Evolutionary conservation across 345 rosid species (phyloP).

Genomic region (Pistacia atlantica): DNA sequence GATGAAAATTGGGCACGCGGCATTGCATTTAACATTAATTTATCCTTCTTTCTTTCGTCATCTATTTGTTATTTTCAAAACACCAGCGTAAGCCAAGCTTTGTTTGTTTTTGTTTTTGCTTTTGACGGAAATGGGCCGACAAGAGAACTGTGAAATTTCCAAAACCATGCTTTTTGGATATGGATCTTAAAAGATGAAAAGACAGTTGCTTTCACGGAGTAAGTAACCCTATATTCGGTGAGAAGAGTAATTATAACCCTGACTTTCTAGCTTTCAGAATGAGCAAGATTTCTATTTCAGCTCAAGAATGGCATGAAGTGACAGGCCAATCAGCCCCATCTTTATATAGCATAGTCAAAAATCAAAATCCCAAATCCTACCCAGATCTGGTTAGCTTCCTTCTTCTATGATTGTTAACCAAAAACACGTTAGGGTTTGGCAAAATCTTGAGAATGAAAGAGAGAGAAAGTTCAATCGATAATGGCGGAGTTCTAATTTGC

Average conservation of each 20-base stretch:
- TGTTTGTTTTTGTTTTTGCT: too few species aligned
- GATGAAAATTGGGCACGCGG: too few species aligned
- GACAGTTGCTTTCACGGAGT: background rate
- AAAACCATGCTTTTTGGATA: too few species aligned
- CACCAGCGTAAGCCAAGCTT: too few species aligned
- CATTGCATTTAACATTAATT: too few species aligned
- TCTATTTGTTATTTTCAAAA: too few species aligned
- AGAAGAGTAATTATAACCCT: background rate
- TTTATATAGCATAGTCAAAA: background rate
- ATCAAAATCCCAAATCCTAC: background rate
- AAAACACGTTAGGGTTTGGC: background rate
- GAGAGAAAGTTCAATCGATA: background rate
- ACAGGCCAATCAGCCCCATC: background rate
- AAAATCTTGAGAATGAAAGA: background rate
- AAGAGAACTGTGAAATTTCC: background rate
- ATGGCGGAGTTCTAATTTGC: background rate
- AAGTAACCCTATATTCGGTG: background rate
- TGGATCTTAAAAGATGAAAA: background rate
- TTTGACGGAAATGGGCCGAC: background rate
- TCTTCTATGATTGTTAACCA: background rate
- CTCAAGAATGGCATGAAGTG: background rate
- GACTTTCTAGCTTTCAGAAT: background rate
- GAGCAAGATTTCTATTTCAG: background rate
- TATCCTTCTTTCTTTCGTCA: too few species aligned
- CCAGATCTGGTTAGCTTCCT: background rate